A percentile compares a stretch with the other conserved stretches of the same genome.
phyloP scores from a whole-genome alignment of 2,329 filamentous ascomycete genomes.

The Penicillium olsonii region DNA sequence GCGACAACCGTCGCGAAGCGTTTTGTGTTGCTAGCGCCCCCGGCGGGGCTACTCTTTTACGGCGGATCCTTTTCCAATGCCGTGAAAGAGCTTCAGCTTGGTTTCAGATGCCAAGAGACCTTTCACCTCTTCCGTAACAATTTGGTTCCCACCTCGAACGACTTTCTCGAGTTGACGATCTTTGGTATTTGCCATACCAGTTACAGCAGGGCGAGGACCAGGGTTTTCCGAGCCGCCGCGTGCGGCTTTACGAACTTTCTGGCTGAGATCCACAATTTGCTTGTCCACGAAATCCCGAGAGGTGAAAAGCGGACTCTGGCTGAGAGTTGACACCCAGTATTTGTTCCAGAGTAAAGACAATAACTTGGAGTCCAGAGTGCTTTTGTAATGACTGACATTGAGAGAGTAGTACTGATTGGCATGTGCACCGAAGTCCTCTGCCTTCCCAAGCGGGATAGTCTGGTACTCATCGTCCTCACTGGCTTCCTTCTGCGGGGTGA shows the following conservation, averaged over 20 bases:
- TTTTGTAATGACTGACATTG: slow-evolving; percentile 93
- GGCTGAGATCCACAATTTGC: slow-evolving; percentile 84
- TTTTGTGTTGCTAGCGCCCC: slow-evolving; percentile 1
- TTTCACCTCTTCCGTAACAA: slow-evolving; percentile 56
- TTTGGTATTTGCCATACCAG: slow-evolving; percentile 32
- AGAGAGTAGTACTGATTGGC: slow-evolving; percentile 87
- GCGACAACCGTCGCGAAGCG: slow-evolving; percentile 19
- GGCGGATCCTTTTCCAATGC: slow-evolving; percentile 33
- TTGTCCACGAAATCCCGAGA: slow-evolving; percentile 92
- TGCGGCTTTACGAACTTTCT: slow-evolving; percentile 73
- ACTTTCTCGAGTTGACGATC: slow-evolving; percentile 55
- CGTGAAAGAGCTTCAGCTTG: slow-evolving; percentile 54
- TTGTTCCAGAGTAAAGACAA: slow-evolving; percentile 96
- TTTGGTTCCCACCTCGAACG: slow-evolving; percentile 58
- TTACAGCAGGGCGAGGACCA: slow-evolving; percentile 17
- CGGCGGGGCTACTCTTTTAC: slow-evolving; percentile 14
- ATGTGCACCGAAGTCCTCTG: slow-evolving; percentile 93
- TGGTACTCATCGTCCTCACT: slow-evolving; percentile 49
- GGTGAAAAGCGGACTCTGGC: slow-evolving; percentile 83
- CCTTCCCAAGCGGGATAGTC: slow-evolving; percentile 83
- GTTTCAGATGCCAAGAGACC: slow-evolving; percentile 51
- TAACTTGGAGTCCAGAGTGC: slow-evolving; percentile 80
- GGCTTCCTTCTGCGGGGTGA: slow-evolving; percentile 59
- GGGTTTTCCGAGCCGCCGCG: slow-evolving; percentile 40
- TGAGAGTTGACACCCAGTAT: slow-evolving; percentile 91